Base-by-base conservation (phyloP, 768 basidiomycete genomes). In the Boletus subcaerulescens region DNA sequence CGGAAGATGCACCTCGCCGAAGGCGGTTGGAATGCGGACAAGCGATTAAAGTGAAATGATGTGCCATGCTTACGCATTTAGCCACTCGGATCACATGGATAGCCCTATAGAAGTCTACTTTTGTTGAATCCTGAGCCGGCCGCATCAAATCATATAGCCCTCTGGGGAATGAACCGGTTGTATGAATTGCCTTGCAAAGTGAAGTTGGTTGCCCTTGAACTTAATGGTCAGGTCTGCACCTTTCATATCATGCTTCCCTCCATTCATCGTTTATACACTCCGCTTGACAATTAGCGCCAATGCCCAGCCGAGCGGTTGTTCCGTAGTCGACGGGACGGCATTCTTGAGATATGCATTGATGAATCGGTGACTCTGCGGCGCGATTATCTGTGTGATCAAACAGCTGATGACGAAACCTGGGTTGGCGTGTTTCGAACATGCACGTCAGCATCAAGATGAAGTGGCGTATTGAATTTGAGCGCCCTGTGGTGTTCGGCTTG, bases 1-100 rank as follows among this genome's bases (percentile, higher is more conserved):
- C 65, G 59, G 75, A 76, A 52, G 75, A 77, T 55, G 80, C 77
- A 52, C 66, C 72, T 57, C 77, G 84, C 64, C 71, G 81, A 61
- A 76, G 83, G 65, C 77, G 82, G 53, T 70, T 85, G 43, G 83
- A 84, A 62, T 77, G 78, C 50, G 82, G 83, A 38, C 77, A 62
- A 54, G 71, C 77, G 56, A 76, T 76, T 53, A 84, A 84, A 70
- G 76, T 83, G 63, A 80, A 80, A 66, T 85, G 76, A 71, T 45
- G 50, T 54, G 43, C 48, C 43, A 49, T 63, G 41, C 24, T 36
- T 49, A 53, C 60, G 51, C 33, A 53, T 52, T 57, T 56, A 58
- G 61, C 54, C 63, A 70, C 60, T 51, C 63, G 60, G 67, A 69
- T 69, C 62, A 64, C 56, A 57, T 46, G 65, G 53, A 57, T 57